Conservation (phyloP, 2,329 filamentous ascomycete genomes). For the Volutella citrinella region DNA sequence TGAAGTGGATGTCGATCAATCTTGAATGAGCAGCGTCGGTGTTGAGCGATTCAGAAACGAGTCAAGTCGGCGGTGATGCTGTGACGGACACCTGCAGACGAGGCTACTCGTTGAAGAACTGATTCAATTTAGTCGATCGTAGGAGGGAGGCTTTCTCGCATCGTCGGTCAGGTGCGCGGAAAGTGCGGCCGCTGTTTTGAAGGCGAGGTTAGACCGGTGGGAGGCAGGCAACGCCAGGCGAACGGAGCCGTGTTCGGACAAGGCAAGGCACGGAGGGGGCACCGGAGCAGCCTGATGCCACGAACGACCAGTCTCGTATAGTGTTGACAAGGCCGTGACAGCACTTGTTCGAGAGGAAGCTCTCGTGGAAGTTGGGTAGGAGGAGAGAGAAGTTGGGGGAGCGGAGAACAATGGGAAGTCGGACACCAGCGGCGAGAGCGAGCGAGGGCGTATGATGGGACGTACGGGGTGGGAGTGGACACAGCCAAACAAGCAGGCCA, state of each 20-base stretch:
- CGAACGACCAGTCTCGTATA: no score
- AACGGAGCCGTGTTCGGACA: slow-evolving; percentile 15
- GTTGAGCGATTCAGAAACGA: no score
- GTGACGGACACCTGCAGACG: no score
- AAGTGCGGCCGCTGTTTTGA: slow-evolving; percentile 25
- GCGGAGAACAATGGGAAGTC: slow-evolving; percentile 32
- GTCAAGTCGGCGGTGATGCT: no score
- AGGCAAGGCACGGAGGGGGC: slow-evolving; percentile 18
- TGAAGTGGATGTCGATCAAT: slow-evolving; percentile 23
- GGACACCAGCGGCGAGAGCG: slow-evolving; percentile 24
- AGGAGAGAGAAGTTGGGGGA: slow-evolving; percentile 28
- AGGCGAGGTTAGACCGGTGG: slow-evolving; percentile 11
- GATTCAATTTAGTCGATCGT: no score
- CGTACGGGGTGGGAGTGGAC: slow-evolving; percentile 12
- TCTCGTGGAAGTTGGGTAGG: slow-evolving; percentile 24
- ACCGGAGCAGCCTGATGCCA: slow-evolving; percentile 13
- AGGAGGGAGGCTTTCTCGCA: slow-evolving; percentile 23
- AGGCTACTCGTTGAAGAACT: no score
- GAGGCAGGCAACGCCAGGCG: slow-evolving; percentile 11
- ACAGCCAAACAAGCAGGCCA: slow-evolving; percentile 27
- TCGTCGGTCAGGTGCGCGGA: slow-evolving; percentile 24
- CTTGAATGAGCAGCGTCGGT: no score
- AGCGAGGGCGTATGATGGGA: slow-evolving; percentile 25
- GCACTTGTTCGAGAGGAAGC: slow-evolving; percentile 25
- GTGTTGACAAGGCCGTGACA: slow-evolving; percentile 19